Evolutionary conservation across 2,329 filamentous ascomycete species (phyloP).

Genomic region (Lasiodiplodia hormozganensis): DNA sequence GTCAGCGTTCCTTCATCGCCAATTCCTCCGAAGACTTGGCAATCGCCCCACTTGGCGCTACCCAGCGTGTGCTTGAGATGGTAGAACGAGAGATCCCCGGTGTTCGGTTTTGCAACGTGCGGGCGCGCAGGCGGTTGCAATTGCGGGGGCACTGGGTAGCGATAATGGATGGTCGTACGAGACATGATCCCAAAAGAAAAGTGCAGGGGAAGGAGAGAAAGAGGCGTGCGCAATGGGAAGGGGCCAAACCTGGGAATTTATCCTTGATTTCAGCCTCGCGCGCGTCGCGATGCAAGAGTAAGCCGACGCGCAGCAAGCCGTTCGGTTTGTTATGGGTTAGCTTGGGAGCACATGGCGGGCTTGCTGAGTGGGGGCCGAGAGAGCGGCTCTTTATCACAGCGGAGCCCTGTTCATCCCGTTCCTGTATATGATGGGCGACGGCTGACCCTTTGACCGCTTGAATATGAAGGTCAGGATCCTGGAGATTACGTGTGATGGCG

Average conservation of each 20-base stretch:
- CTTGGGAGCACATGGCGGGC: background rate
- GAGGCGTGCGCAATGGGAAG: too few species aligned
- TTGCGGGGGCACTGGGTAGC: background rate
- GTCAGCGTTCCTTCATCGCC: too few species aligned
- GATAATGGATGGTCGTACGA: background rate
- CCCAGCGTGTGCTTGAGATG: background rate
- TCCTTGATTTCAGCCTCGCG: background rate
- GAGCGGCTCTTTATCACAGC: background rate
- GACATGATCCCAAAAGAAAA: background rate
- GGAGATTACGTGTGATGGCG: background rate
- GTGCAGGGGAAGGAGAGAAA: too few species aligned
- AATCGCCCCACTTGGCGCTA: background rate
- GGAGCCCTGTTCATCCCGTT: background rate
- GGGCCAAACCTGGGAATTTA: background rate
- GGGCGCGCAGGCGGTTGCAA: background rate
- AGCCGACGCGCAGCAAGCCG: background rate
- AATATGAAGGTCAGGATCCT: background rate
- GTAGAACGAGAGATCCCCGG: background rate
- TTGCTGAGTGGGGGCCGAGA: background rate
- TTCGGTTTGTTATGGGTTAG: background rate
- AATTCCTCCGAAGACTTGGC: too few species aligned
- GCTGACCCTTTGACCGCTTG: background rate
- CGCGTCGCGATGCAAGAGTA: background rate
- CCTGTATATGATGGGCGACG: background rate
- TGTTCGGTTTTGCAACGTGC: background rate